Conservation (phyloP, 306 rosid genomes). For the Dicorynia guianensis region DNA sequence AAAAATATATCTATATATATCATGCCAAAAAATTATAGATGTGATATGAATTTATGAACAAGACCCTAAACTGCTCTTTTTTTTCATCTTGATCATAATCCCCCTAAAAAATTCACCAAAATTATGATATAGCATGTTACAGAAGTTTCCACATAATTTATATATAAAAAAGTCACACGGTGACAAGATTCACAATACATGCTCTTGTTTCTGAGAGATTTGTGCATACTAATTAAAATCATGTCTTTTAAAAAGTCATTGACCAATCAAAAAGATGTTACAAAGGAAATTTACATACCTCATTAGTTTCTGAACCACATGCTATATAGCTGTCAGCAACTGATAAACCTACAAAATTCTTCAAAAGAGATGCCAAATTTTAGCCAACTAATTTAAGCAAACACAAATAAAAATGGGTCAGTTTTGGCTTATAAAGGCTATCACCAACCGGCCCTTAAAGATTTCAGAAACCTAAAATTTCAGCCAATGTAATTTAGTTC, state of each 20-base stretch:
- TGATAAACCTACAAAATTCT: constrained; percentile 96
- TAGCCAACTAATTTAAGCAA: constrained; percentile 39
- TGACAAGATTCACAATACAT: no score
- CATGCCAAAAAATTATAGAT: not conserved
- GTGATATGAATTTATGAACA: not conserved
- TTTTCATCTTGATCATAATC: constrained; percentile 28
- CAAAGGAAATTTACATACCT: constrained; percentile 60
- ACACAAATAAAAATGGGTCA: constrained; percentile 21
- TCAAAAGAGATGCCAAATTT: constrained; percentile 45
- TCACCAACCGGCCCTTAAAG: constrained; percentile 9
- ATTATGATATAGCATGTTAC: not conserved
- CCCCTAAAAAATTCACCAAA: not conserved
- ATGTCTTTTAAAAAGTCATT: constrained; percentile 11
- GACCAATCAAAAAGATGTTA: not conserved
- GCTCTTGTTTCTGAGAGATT: constrained; percentile 7
- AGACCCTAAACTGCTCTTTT: constrained; percentile 17
- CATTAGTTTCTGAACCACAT: constrained; percentile 98
- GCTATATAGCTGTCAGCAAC: constrained; percentile 86
- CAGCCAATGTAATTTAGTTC: constrained; percentile 22
- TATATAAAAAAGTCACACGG: not conserved
- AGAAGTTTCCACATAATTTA: no score
- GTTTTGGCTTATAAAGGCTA: constrained; percentile 19
- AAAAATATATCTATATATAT: constrained; percentile 18
- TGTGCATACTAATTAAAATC: not conserved
- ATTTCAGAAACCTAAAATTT: constrained; percentile 16